Evolutionary conservation across 305 asterid genomes (phyloP).

Genomic region (Plantago coronopus): DNA sequence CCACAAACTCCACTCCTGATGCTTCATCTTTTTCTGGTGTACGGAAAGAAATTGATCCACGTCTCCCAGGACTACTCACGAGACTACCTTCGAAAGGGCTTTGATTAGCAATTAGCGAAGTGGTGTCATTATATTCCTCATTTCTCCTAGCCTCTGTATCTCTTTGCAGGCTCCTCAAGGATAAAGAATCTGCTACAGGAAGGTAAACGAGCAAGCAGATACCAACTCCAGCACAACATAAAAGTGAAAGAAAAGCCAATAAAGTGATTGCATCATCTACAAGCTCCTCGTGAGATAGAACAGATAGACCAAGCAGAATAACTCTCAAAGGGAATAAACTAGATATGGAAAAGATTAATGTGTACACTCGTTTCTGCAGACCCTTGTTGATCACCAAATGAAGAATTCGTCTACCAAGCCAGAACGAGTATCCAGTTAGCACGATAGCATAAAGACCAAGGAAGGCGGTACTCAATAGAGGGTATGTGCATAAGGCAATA

Average conservation of each 20-base stretch:
- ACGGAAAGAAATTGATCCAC: conserved; percentile 55
- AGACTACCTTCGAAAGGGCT: conserved; percentile 35
- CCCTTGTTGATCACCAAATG: conserved; percentile 75
- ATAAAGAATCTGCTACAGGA: conserved; percentile 77
- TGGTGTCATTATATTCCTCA: conserved; percentile 43
- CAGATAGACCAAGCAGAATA: conserved; percentile 70
- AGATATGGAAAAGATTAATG: conserved; percentile 50
- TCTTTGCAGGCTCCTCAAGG: conserved; percentile 52
- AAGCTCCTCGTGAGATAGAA: conserved; percentile 41
- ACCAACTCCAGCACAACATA: conserved; percentile 68
- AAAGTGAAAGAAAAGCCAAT: conserved; percentile 73
- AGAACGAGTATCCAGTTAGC: conserved; percentile 47
- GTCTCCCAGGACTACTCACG: conserved; percentile 38
- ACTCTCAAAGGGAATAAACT: conserved; percentile 61
- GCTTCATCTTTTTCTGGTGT: conserved; percentile 42
- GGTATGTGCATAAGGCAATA: conserved; percentile 66
- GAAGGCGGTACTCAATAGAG: conserved; percentile 55
- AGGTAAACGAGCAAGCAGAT: conserved; percentile 75
- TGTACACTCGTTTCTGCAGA: conserved; percentile 74
- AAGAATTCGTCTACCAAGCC: conserved; percentile 67
- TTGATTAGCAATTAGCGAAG: conserved; percentile 50
- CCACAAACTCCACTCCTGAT: conserved; percentile 56
- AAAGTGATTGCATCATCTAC: conserved; percentile 53
- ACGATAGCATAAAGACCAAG: conserved; percentile 60
- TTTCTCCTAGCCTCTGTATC: conserved; percentile 44